phyloP scores from a whole-genome alignment of 768 basidiomycete species.

The Termitomyces sp. region DNA sequence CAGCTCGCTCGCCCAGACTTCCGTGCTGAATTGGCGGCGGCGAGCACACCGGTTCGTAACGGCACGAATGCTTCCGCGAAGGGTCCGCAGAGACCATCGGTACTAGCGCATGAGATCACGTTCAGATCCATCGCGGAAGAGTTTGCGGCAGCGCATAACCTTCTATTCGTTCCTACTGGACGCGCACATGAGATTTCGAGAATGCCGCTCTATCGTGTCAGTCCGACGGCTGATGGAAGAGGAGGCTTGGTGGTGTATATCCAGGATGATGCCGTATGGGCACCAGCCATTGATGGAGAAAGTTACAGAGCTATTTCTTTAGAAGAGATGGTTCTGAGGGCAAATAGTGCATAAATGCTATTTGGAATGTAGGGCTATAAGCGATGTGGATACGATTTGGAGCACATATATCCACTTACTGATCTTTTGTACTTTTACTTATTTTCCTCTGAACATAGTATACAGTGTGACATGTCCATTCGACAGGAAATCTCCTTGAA shows the following conservation, averaged over 20 bases:
- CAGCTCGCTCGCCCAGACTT: slow-evolving; percentile 68
- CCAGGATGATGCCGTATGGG: slow-evolving; percentile 93
- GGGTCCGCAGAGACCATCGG: slow-evolving; percentile 34
- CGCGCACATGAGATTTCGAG: slow-evolving; percentile 80
- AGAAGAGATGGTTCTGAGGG: slow-evolving; percentile 84
- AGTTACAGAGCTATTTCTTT: slow-evolving; percentile 75
- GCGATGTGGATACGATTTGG: neutral
- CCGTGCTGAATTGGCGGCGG: slow-evolving; percentile 38
- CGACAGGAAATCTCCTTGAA: no score
- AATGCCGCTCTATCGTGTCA: slow-evolving; percentile 87
- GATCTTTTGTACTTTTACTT: no score
- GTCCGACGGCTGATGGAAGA: slow-evolving; percentile 72
- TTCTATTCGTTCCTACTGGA: slow-evolving; percentile 88
- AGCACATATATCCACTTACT: neutral
- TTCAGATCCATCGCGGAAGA: slow-evolving; percentile 95
- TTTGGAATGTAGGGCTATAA: neutral
- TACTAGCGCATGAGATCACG: slow-evolving; percentile 77
- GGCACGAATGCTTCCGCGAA: slow-evolving; percentile 26
- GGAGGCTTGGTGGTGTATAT: slow-evolving; percentile 89
- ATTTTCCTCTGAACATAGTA: no score
- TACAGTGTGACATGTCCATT: no score
- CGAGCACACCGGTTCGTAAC: slow-evolving; percentile 23
- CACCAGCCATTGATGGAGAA: slow-evolving; percentile 49
- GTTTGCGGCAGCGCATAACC: slow-evolving; percentile 75
- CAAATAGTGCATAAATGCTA: slow-evolving; percentile 22